Evolutionary conservation across 371 early-diverging fungal species (phyloP).

Genomic region (Nematocida sp.): DNA sequence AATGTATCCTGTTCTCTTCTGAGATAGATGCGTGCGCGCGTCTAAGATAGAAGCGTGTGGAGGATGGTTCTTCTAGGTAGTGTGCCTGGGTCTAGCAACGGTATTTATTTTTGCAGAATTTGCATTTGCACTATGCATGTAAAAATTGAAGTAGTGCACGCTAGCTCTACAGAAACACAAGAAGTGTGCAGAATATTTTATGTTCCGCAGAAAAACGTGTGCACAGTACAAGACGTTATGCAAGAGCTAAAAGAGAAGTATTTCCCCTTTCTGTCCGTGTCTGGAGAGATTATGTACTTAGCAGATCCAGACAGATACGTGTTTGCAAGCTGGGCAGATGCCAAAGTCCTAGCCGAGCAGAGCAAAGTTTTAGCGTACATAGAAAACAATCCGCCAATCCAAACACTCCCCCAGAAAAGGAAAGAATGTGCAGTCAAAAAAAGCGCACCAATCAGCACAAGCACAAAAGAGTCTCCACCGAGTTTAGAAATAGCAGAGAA

Average conservation of each 20-base stretch:
- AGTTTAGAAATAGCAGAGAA: no score
- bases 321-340: background rate
- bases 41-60: no score
- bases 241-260: background rate
- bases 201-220: background rate
- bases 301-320: conserved; percentile 10
- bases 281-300: background rate
- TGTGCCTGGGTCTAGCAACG: background rate
- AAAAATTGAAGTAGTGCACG: background rate
- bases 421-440: no score
- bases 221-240: background rate
- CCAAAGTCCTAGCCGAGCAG: background rate
- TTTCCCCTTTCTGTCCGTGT: background rate
- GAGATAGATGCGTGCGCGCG: no score
- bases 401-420: no score
- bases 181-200: background rate
- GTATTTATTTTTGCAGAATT: background rate
- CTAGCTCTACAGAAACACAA: background rate
- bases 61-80: no score
- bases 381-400: no score
- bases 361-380: no score
- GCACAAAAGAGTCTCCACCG: no score
- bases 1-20: no score
- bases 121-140: background rate
- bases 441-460: no score